Percentiles rank a stretch among this genome's conserved stretches.
phyloP scores from a whole-genome alignment of 352 stramenopile genomes.

The Globisporangium alternatum region DNA sequence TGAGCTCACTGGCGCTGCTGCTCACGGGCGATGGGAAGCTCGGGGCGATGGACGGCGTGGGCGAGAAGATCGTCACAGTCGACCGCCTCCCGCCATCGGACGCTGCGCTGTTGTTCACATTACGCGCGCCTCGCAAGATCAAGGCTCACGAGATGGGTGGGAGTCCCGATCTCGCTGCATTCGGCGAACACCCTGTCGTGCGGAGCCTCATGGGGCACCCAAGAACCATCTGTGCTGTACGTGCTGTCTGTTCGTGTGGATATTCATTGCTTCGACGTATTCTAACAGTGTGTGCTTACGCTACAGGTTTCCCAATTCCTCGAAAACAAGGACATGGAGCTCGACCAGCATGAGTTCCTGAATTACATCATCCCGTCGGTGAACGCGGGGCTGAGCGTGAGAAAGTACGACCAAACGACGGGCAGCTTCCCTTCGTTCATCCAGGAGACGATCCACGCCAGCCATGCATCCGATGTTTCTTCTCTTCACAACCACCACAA shows the following conservation, averaged over 20 bases:
- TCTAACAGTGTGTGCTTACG: neutral
- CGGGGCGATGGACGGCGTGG: slow-evolving; percentile 73
- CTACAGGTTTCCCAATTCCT: slow-evolving; percentile 69
- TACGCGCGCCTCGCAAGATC: slow-evolving; percentile 71
- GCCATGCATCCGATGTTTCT: slow-evolving; percentile 1
- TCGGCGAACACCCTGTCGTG: slow-evolving; percentile 67
- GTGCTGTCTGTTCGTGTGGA: neutral
- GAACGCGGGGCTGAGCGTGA: slow-evolving; percentile 56
- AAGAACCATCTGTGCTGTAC: slow-evolving; percentile 67
- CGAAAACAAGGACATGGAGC: slow-evolving; percentile 79
- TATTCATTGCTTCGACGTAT: neutral
- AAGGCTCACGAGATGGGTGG: slow-evolving; percentile 79
- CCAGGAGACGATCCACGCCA: slow-evolving; percentile 12
- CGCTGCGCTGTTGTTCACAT: slow-evolving; percentile 69
- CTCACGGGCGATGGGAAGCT: slow-evolving; percentile 73
- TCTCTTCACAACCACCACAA: slow-evolving; percentile 28
- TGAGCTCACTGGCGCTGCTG: slow-evolving; percentile 58
- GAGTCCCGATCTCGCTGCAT: slow-evolving; percentile 50
- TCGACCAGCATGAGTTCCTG: slow-evolving; percentile 80
- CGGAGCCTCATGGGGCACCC: slow-evolving; percentile 59
- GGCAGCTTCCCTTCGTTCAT: slow-evolving; percentile 11
- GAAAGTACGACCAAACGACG: slow-evolving; percentile 24
- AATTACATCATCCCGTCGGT: slow-evolving; percentile 82
- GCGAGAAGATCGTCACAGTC: slow-evolving; percentile 73
- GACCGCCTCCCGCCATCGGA: slow-evolving; percentile 62